Conservation (phyloP, 805 yeast genomes). For the Grigorovia jiainica region DNA sequence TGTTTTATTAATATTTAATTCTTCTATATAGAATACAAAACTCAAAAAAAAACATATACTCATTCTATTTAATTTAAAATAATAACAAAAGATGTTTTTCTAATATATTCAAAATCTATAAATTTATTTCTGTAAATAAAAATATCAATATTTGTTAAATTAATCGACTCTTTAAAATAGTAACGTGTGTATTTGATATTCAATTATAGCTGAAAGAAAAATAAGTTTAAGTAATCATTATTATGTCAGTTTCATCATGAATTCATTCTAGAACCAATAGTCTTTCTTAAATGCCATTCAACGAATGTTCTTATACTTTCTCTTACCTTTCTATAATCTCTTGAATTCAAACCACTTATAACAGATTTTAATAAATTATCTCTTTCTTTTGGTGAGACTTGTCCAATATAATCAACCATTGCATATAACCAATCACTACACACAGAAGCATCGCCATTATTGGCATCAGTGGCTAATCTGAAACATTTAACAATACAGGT, state of each 20-base stretch:
- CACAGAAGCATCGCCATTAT: slow-evolving; percentile 31
- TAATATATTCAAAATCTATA: not conserved
- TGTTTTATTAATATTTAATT: slow-evolving; percentile 43
- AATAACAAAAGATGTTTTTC: not conserved
- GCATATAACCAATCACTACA: slow-evolving; percentile 49
- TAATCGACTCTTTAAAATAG: no score
- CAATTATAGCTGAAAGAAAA: no score
- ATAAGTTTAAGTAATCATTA: no score
- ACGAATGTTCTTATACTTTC: slow-evolving; percentile 66
- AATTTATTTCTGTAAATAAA: no score
- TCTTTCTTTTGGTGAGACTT: slow-evolving; percentile 62
- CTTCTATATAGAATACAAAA: slow-evolving; percentile 34
- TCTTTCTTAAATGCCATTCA: slow-evolving; percentile 73
- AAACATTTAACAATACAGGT: slow-evolving; percentile 61
- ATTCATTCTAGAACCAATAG: slow-evolving; percentile 40
- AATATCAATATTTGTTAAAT: no score
- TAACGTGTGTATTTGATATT: no score
- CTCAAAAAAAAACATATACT: not conserved
- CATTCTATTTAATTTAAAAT: not conserved
- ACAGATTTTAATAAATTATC: slow-evolving; percentile 49
- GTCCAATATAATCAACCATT: slow-evolving; percentile 38
- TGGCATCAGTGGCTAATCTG: slow-evolving; percentile 40
- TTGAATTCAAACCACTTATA: slow-evolving; percentile 51
- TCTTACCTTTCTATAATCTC: slow-evolving; percentile 67
- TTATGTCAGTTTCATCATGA: no score